These are phyloP conservation scores for Wickerhamiella dianesei DNA, from an alignment of 805 yeast genomes.

Conservation along the genomic window DNA sequence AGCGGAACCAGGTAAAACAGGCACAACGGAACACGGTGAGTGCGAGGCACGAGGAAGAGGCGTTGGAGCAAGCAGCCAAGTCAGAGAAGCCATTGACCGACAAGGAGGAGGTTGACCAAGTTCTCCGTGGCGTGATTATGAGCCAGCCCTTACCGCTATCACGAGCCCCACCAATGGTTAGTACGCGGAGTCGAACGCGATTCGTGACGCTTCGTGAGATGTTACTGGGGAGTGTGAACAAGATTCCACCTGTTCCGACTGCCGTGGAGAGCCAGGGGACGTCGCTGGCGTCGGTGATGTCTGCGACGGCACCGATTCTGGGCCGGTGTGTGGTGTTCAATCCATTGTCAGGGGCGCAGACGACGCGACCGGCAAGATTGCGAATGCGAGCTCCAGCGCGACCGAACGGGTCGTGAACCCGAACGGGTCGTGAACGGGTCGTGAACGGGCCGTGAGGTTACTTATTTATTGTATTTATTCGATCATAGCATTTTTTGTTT, in stretches of 20 bases:
- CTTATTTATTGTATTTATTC: neutral
- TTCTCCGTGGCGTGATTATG: conserved; percentile 67
- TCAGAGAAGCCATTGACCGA: conserved; percentile 42
- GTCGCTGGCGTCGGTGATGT: conserved; percentile 19
- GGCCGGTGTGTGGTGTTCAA: conserved; percentile 26
- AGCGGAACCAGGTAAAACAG: conserved; percentile 66
- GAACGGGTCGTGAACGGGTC: too few relatives aligned
- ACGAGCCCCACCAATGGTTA: conserved; percentile 41
- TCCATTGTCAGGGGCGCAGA: conserved; percentile 18
- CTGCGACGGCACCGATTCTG: conserved; percentile 23
- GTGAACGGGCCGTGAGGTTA: conserved; percentile 1
- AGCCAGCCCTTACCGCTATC: conserved; percentile 74
- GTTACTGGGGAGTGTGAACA: conserved; percentile 59
- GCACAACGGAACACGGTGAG: conserved; percentile 1
- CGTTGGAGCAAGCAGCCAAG: conserved; percentile 22
- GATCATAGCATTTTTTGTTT: too few relatives aligned
- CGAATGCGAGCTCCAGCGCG: conserved; percentile 6
- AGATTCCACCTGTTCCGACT: neutral
- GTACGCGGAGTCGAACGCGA: conserved; percentile 52
- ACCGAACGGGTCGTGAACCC: too few relatives aligned
- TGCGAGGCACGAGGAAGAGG: conserved; percentile 21
- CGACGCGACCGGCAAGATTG: conserved; percentile 22
- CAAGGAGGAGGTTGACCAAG: conserved; percentile 83
- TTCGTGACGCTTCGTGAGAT: conserved; percentile 76
- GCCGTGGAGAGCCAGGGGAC: conserved; percentile 22